Evolutionary conservation across 1,284 basidiomycete genomes (phyloP), one percentile per base, ranked within the genome.

Genomic region (Ustilago curta): DNA sequence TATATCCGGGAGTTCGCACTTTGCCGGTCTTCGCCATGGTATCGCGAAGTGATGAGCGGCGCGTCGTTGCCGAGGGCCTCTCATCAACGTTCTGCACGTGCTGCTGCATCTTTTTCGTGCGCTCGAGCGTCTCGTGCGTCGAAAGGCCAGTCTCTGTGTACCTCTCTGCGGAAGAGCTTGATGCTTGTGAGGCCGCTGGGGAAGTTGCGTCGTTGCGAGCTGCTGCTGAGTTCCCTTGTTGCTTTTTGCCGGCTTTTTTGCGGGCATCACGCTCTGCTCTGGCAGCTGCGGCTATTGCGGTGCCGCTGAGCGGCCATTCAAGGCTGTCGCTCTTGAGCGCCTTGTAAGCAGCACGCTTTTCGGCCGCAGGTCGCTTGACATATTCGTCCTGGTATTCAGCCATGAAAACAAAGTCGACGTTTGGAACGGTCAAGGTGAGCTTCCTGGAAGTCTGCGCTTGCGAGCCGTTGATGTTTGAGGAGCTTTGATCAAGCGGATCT

Each of bases 331-430:
- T 56, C 47, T 40, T 59, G 19, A 80, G 60, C 23, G 77, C 78
- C 51, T 79, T 81, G 65, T 79, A 82, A 21, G 75, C 79, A 19
- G 63, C 60, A 8, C 73, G 58, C 47, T 77, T 71, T 25, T 77
- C 75, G 19, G 59, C 60, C 1, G 68, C 54, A 6, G 69, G 56
- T 18, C 80, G 54, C 50, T 65, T 70, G 49, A 80, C 71, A 45
- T 76, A 79, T 18, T 72, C 62, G 49, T 82, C 80, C 19, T 45
- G 52, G 47, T 82, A 82, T 16, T 70, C 61, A 29, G 67, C 79
- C 21, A 75, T 64, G 29, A 77, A 59, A 25, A 59, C 62, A 51
- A 74, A 64, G 48, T 59, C 55, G 53, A 79, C 44, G 14, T 59
- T 54, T 0, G 80, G 80, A 7, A 77, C 52, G 9, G 69, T 50